Percentiles rank a stretch among this genome's conserved stretches.
Evolutionary conservation across 176 grass and related monocot species (phyloP).

Genomic region (Aegilops tauschii): DNA sequence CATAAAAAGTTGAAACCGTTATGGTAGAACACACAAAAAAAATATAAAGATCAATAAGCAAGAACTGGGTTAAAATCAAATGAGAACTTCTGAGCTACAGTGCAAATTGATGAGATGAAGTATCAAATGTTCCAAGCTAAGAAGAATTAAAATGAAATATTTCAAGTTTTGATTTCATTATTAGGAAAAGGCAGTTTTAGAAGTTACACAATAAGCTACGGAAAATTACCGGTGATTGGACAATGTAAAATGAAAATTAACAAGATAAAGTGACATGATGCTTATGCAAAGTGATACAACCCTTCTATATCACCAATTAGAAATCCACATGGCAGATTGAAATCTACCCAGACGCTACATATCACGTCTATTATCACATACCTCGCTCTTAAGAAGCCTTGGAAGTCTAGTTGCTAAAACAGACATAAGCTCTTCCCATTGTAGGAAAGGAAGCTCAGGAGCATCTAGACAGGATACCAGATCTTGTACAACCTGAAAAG

Average conservation of each 20-base stretch:
- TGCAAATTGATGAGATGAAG: background rate
- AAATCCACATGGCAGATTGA: background rate
- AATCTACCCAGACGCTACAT: background rate
- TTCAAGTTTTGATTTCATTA: background rate
- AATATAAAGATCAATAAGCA: background rate
- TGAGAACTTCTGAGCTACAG: background rate
- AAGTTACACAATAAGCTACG: background rate
- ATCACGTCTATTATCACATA: slow-evolving; percentile 32
- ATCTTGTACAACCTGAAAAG: slow-evolving; percentile 75
- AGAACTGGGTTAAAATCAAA: slow-evolving; percentile 7
- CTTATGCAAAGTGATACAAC: background rate
- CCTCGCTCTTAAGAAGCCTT: slow-evolving; percentile 80
- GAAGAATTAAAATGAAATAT: background rate
- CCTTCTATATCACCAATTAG: slow-evolving; percentile 5
- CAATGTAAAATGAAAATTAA: background rate
- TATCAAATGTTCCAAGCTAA: background rate
- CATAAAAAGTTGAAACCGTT: slow-evolving; percentile 35
- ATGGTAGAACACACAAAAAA: background rate
- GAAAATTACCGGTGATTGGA: background rate
- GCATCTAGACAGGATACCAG: slow-evolving; percentile 71
- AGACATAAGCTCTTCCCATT: slow-evolving; percentile 98
- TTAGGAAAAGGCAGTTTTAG: background rate
- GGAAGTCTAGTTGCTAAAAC: slow-evolving; percentile 92
- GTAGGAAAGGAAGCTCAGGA: slow-evolving; percentile 90
- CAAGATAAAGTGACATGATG: background rate